These are phyloP conservation scores for Psilocybe mexicana DNA, from an alignment of 1,284 basidiomycete genomes.

Conservation along the genomic window DNA sequence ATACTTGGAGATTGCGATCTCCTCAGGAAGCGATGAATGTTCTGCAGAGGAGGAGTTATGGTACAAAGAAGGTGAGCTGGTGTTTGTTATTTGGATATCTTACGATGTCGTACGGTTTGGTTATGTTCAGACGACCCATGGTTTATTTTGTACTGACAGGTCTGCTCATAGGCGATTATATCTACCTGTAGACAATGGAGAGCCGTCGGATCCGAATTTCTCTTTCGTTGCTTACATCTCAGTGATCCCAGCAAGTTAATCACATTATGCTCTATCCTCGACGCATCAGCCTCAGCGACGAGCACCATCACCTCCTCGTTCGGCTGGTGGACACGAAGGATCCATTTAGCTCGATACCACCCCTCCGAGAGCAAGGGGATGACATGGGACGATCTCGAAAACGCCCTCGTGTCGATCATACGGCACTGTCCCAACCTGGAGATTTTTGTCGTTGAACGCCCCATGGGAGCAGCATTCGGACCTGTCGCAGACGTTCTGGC, in stretches of 20 bases:
- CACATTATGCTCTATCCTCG: constrained; percentile 47
- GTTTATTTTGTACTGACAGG: not conserved
- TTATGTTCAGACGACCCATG: not conserved
- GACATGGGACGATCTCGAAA: constrained; percentile 44
- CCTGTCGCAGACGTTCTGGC: constrained; percentile 62
- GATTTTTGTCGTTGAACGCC: constrained; percentile 66
- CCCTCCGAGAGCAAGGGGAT: constrained; percentile 32
- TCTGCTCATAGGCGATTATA: constrained; percentile 56
- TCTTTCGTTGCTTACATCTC: constrained; percentile 67
- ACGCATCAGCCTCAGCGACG: constrained; percentile 41
- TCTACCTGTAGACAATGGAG: constrained; percentile 58
- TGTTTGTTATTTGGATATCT: too few species aligned
- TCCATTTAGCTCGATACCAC: constrained; percentile 60
- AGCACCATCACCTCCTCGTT: constrained; percentile 40
- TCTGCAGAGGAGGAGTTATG: constrained; percentile 58
- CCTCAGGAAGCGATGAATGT: constrained; percentile 56
- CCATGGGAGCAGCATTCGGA: constrained; percentile 55
- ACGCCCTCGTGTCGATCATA: constrained; percentile 51
- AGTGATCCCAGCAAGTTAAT: constrained; percentile 52
- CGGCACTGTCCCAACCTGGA: constrained; percentile 67
- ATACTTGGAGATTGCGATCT: constrained; percentile 56
- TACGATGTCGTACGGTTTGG: constrained; percentile 1
- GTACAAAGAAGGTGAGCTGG: constrained; percentile 61
- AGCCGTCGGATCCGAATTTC: constrained; percentile 56
- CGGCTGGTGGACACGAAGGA: constrained; percentile 65